Evolutionary conservation across 768 basidiomycete species (phyloP).

Genomic region (Russula sp.): DNA sequence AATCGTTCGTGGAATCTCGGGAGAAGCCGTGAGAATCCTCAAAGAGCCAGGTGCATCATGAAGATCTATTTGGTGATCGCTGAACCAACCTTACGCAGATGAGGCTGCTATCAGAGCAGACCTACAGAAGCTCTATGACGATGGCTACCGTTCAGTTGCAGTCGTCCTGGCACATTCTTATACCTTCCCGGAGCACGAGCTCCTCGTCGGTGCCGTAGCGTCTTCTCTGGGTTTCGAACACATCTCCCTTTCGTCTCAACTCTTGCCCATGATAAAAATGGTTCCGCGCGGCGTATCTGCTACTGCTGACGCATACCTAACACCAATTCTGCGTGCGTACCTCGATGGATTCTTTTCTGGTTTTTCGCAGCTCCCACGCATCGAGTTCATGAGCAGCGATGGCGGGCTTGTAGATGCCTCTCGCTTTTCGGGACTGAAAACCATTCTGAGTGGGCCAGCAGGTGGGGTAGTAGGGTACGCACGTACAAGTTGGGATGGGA

Average conservation of each 20-base stretch:
- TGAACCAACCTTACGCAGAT: conserved; percentile 35
- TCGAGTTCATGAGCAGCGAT: conserved; percentile 96
- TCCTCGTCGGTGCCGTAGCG: conserved; percentile 62
- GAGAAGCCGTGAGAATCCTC: conserved; percentile 83
- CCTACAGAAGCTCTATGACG: conserved; percentile 61
- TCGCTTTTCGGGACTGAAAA: conserved; percentile 90
- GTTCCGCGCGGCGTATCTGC: conserved; percentile 88
- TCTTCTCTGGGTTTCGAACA: conserved; percentile 80
- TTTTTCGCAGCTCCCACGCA: conserved; percentile 68
- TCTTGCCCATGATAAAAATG: conserved; percentile 95
- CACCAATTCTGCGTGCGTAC: conserved; percentile 78
- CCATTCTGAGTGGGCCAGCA: conserved; percentile 87
- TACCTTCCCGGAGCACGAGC: conserved; percentile 84
- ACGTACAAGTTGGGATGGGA: conserved; percentile 81
- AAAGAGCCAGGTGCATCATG: conserved; percentile 51
- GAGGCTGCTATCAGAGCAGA: conserved; percentile 45
- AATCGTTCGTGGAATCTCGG: conserved; percentile 74
- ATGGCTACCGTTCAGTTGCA: conserved; percentile 85
- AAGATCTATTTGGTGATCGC: conserved; percentile 9
- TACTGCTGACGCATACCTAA: conserved; percentile 93
- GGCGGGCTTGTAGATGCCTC: conserved; percentile 73
- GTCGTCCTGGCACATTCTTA: conserved; percentile 90
- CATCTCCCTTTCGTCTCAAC: conserved; percentile 77
- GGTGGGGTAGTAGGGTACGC: conserved; percentile 96
- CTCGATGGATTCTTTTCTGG: conserved; percentile 88